Evolutionary conservation across 768 basidiomycete species (phyloP).

Genomic region (Rhizopogon roseolus): DNA sequence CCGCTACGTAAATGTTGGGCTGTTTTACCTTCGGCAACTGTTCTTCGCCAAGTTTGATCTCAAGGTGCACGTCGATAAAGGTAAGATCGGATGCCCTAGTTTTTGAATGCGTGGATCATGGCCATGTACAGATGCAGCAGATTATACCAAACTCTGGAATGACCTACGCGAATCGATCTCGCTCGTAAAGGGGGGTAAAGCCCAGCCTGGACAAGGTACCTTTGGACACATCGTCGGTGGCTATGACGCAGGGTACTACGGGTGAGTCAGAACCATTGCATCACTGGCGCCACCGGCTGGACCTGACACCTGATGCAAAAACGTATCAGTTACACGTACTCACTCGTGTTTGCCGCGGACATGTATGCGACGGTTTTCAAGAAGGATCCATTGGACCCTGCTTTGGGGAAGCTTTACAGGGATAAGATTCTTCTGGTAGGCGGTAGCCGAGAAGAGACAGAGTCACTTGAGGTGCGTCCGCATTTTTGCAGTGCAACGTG

Average conservation of each 20-base stretch:
- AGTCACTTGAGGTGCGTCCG: constrained; percentile 61
- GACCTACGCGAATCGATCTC: constrained; percentile 64
- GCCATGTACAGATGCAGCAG: constrained; percentile 45
- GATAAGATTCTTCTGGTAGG: constrained; percentile 72
- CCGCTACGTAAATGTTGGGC: constrained; percentile 76
- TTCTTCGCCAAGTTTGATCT: constrained; percentile 83
- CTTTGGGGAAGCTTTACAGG: constrained; percentile 63
- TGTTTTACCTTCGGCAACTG: constrained; percentile 78
- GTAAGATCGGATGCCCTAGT: constrained; percentile 23
- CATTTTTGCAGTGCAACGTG: neutral
- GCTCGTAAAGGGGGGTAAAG: constrained; percentile 56
- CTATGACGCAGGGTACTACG: constrained; percentile 66
- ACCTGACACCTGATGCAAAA: neutral
- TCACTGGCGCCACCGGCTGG: neutral
- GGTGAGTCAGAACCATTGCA: neutral
- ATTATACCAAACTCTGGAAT: constrained; percentile 82
- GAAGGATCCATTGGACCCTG: constrained; percentile 66
- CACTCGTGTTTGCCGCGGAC: constrained; percentile 56
- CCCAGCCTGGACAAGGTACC: constrained; percentile 63
- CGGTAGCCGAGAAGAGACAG: constrained; percentile 75
- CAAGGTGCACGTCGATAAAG: constrained; percentile 67
- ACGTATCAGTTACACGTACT: constrained; percentile 59
- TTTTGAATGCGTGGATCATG: neutral
- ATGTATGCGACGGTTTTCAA: constrained; percentile 78
- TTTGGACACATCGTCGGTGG: constrained; percentile 79